phyloP scores from a whole-genome alignment of 2,329 filamentous ascomycete genomes.

The Tolypocladium guangdongense region DNA sequence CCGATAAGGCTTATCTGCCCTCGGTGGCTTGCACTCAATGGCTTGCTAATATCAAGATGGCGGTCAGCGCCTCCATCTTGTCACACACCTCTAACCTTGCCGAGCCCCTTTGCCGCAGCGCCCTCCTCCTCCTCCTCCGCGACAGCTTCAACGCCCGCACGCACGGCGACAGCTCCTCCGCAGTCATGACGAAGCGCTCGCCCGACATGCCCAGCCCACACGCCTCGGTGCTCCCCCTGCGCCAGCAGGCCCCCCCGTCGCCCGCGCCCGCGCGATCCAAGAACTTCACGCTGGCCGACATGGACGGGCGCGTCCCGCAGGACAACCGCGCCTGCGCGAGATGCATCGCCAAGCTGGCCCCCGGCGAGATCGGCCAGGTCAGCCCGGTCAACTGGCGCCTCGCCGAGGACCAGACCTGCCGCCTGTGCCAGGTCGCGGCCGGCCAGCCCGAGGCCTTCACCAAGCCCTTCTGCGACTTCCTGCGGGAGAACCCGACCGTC shows the following conservation, averaged over 20 bases:
- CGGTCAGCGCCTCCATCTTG: not conserved
- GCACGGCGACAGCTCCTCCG: not conserved
- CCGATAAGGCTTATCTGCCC: not conserved
- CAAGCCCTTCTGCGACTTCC: conserved; percentile 76
- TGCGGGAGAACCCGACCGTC: conserved; percentile 82
- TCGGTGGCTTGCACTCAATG: not conserved
- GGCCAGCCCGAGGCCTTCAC: conserved; percentile 56
- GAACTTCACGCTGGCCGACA: conserved; percentile 38
- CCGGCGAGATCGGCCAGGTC: conserved; percentile 17
- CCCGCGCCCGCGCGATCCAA: conserved; percentile 14
- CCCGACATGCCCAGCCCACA: conserved; percentile 32
- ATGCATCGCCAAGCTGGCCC: conserved; percentile 24
- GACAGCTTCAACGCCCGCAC: not conserved
- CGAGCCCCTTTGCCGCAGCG: no score
- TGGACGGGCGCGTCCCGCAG: conserved; percentile 21
- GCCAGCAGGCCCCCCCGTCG: conserved; percentile 24
- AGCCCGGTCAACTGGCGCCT: conserved; percentile 22
- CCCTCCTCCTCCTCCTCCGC: no score
- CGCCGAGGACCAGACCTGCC: conserved; percentile 16
- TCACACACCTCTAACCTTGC: no score
- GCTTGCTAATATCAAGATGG: no score
- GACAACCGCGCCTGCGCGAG: conserved; percentile 27
- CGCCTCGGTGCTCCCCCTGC: conserved; percentile 33
- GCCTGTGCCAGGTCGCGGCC: conserved; percentile 25
- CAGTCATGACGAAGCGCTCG: conserved; percentile 21